A percentile compares a stretch with the other conserved stretches of the same genome.
Evolutionary conservation across 2,329 filamentous ascomycete species (phyloP).

Genomic region (Ceratocystis ficicola): DNA sequence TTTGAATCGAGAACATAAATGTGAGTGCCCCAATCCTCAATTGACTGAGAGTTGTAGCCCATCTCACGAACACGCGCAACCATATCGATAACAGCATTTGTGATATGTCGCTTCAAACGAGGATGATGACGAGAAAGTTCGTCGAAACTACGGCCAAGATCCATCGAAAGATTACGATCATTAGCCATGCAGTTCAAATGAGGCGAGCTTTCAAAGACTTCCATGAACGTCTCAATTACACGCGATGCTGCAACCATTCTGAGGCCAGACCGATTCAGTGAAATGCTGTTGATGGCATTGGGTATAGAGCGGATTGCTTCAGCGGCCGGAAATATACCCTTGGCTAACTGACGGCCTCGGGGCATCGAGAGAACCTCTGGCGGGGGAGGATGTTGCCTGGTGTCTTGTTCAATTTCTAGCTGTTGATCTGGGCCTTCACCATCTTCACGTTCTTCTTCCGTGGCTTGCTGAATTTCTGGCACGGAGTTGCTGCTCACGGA

Average conservation of each 20-base stretch:
- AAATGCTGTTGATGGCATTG: constrained; percentile 83
- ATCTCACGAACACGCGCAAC: constrained; percentile 67
- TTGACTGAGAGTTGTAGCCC: constrained; percentile 56
- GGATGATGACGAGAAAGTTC: constrained; percentile 93
- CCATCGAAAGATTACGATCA: constrained; percentile 56
- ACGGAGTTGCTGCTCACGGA: constrained; percentile 53
- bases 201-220: constrained; percentile 87
- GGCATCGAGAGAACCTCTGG: constrained; percentile 38
- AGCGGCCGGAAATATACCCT: constrained; percentile 70
- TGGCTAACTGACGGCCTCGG: constrained; percentile 40
- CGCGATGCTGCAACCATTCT: constrained; percentile 73
- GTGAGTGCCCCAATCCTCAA: constrained; percentile 64
- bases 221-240: constrained; percentile 76
- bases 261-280: constrained; percentile 76
- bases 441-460: constrained; percentile 25
- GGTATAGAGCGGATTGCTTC: constrained; percentile 84
- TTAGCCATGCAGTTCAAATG: constrained; percentile 76
- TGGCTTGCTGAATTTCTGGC: constrained; percentile 25
- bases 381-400: constrained; percentile 42
- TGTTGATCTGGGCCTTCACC: constrained; percentile 29
- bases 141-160: constrained; percentile 76
- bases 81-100: constrained; percentile 81
- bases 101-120: constrained; percentile 62
- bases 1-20: constrained; percentile 52
- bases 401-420: constrained; percentile 18